A percentile compares a stretch with the other conserved stretches of the same genome.
phyloP scores from a whole-genome alignment of 2,329 filamentous ascomycete species.

The Podosphaera leucotricha region DNA sequence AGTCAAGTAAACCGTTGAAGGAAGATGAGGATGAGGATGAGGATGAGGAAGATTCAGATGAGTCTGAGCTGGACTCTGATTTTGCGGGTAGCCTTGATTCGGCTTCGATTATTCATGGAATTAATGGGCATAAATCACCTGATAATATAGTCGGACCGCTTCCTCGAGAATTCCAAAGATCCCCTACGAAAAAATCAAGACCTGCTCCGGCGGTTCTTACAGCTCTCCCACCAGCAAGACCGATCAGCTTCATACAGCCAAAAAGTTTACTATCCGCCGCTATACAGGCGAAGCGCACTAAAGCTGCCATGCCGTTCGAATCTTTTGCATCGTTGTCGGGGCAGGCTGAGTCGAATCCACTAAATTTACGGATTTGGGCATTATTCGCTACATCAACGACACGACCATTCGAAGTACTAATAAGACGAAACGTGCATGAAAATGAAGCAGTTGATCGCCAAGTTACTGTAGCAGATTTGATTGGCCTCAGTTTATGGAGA shows the following conservation, averaged over 20 bases:
- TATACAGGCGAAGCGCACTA: constrained; percentile 47
- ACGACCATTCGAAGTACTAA: constrained; percentile 46
- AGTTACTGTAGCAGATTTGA: constrained; percentile 57
- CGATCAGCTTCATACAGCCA: constrained; percentile 43
- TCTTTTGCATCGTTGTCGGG: constrained; percentile 54
- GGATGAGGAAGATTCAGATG: constrained; percentile 31
- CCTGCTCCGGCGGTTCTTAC: constrained; percentile 33
- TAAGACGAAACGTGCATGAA: constrained; percentile 44
- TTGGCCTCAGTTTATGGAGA: constrained; percentile 54
- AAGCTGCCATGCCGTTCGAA: constrained; percentile 48
- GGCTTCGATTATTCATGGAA: constrained; percentile 43
- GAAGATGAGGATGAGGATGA: constrained; percentile 14
- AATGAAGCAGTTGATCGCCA: constrained; percentile 35
- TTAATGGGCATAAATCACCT: constrained; percentile 32
- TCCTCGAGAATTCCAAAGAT: constrained; percentile 32
- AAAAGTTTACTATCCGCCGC: constrained; percentile 49
- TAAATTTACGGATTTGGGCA: constrained; percentile 55
- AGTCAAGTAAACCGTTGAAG: constrained; percentile 23
- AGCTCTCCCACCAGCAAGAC: constrained; percentile 44
- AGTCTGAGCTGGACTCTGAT: constrained; percentile 37
- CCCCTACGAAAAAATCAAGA: constrained; percentile 40
- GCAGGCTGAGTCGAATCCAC: constrained; percentile 52
- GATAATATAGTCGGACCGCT: constrained; percentile 39
- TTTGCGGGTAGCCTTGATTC: constrained; percentile 48
- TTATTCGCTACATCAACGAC: constrained; percentile 42